Percentiles rank a stretch among this genome's conserved stretches.
These are phyloP conservation scores for Backusella sp. DNA, from an alignment of 192 early-diverging fungal species.

Conservation along the genomic window DNA sequence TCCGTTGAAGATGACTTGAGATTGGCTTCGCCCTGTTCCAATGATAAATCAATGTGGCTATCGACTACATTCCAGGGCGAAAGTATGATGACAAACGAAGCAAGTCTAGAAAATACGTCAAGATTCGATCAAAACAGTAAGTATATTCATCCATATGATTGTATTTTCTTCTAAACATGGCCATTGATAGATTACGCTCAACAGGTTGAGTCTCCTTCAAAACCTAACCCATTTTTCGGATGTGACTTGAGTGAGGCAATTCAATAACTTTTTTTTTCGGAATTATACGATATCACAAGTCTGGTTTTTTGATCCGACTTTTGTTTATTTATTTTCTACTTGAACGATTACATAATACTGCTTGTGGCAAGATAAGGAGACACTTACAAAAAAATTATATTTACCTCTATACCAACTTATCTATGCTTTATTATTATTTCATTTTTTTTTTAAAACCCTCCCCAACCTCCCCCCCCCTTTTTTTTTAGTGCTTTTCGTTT, in stretches of 20 bases:
- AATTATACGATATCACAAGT: neutral
- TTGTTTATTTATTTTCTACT: neutral
- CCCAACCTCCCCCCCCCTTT: neutral
- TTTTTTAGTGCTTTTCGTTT: neutral
- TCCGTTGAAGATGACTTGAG: neutral
- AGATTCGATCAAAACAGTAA: neutral
- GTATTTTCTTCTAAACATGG: neutral
- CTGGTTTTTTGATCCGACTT: neutral
- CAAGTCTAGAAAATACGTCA: neutral
- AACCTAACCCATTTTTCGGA: neutral
- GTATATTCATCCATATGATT: neutral
- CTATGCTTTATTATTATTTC: constrained; percentile 4
- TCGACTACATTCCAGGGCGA: neutral
- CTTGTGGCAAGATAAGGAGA: constrained; percentile 1
- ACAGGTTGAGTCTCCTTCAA: neutral
- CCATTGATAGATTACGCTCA: neutral
- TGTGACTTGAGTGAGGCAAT: neutral
- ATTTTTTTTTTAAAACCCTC: neutral
- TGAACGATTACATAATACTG: neutral
- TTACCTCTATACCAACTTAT: neutral
- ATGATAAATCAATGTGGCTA: neutral
- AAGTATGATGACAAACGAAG: neutral
- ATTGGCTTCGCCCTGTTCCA: neutral
- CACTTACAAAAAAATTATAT: neutral
- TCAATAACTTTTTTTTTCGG: neutral